Percentiles rank a stretch among this genome's conserved stretches.
These are phyloP conservation scores for Blastobotrys elegans DNA, from an alignment of 1,139 yeast species.

Conservation along the genomic window DNA sequence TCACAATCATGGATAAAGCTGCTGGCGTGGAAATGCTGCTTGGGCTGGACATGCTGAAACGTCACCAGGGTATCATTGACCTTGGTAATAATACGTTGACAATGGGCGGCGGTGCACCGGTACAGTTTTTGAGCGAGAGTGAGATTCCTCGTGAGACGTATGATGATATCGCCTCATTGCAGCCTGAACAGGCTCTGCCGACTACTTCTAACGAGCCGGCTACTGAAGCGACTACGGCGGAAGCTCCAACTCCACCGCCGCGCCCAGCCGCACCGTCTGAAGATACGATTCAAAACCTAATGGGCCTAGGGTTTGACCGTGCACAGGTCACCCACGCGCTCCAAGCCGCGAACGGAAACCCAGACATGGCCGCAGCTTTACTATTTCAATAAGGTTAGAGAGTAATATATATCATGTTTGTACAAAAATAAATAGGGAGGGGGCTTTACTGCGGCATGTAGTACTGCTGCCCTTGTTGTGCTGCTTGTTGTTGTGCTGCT, in stretches of 20 bases:
- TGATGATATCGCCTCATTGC: neutral
- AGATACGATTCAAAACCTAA: conserved; percentile 48
- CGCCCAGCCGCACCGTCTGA: conserved; percentile 35
- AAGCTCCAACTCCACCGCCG: conserved; percentile 14
- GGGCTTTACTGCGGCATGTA: conserved; percentile 6
- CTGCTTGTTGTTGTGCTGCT: conserved; percentile 9
- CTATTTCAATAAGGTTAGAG: conserved; percentile 39
- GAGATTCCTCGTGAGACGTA: conserved; percentile 50
- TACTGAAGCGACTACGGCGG: conserved; percentile 11
- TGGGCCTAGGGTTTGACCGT: conserved; percentile 66
- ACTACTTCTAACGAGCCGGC: neutral
- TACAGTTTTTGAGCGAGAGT: conserved; percentile 66
- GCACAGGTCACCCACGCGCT: conserved; percentile 63
- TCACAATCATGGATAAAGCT: conserved; percentile 67
- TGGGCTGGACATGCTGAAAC: conserved; percentile 77
- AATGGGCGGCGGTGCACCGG: conserved; percentile 71
- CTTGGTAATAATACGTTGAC: conserved; percentile 60
- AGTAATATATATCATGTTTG: neutral
- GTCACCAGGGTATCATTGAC: conserved; percentile 83
- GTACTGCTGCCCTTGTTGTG: conserved; percentile 4
- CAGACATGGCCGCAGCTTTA: conserved; percentile 79
- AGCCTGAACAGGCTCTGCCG: neutral
- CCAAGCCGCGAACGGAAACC: conserved; percentile 63
- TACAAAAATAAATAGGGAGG: neutral
- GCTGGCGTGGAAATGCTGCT: conserved; percentile 41